These are phyloP conservation scores for Citrus sinensis DNA, from an alignment of 345 rosid genomes.

Conservation along the genomic window DVS_A1.0 CM039165.1:32758501-32759000, in stretches of 20 bases:
- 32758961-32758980: background rate
- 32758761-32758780: slow-evolving; percentile 21
- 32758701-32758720: background rate
- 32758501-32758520: background rate
- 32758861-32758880: slow-evolving; percentile 67
- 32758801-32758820: slow-evolving; percentile 50
- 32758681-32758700: background rate
- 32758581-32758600: background rate
- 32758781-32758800: slow-evolving; percentile 66
- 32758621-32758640: slow-evolving; percentile 16
- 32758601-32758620: background rate
- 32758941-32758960: slow-evolving; percentile 63
- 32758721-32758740: background rate
- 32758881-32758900: slow-evolving; percentile 84
- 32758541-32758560: background rate
- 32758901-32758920: slow-evolving; percentile 72
- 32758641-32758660: slow-evolving; percentile 83
- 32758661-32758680: slow-evolving; percentile 60
- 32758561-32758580: slow-evolving; percentile 1
- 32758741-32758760: background rate
- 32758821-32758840: slow-evolving; percentile 77
- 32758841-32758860: slow-evolving; percentile 60
- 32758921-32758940: slow-evolving; percentile 64
- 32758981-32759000: background rate
- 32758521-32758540: background rate